A percentile compares a stretch with the other conserved stretches of the same genome.
Evolutionary conservation across 257 asterid species (phyloP).

Genomic region (Lycium barbarum): DNA sequence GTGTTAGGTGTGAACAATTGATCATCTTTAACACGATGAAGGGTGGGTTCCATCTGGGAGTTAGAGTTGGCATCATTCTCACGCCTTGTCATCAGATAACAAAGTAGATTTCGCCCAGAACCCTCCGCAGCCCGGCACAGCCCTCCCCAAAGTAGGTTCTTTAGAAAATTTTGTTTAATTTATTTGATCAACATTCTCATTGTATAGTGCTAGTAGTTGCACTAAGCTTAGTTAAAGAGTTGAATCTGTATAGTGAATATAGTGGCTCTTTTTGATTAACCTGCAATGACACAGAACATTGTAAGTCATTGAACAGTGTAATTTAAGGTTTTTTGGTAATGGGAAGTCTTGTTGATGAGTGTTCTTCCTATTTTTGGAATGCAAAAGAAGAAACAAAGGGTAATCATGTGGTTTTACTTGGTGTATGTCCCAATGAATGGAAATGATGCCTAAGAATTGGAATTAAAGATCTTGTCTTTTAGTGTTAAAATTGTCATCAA

Average conservation of each 20-base stretch:
- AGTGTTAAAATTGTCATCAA: no score
- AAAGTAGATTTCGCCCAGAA: no score
- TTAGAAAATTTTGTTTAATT: conserved; percentile 16
- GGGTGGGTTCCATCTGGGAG: no score
- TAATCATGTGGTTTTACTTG: no score
- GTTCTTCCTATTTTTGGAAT: background rate
- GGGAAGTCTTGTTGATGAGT: no score
- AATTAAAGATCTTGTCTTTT: no score
- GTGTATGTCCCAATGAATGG: no score
- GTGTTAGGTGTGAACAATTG: background rate
- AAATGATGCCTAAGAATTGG: no score
- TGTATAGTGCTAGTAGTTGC: background rate
- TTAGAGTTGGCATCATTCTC: no score
- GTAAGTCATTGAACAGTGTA: background rate
- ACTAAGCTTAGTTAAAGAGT: background rate
- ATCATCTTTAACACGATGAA: background rate
- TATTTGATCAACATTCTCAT: background rate
- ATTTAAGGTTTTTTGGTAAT: background rate
- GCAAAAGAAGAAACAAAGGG: no score
- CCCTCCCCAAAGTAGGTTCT: background rate
- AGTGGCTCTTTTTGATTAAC: background rate
- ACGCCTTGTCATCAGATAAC: no score
- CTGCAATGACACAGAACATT: background rate
- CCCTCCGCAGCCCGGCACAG: no score
- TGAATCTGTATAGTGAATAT: background rate